Base-by-base conservation (phyloP, 2,329 filamentous ascomycete species). In the Fusarium nisikadoi region DNA sequence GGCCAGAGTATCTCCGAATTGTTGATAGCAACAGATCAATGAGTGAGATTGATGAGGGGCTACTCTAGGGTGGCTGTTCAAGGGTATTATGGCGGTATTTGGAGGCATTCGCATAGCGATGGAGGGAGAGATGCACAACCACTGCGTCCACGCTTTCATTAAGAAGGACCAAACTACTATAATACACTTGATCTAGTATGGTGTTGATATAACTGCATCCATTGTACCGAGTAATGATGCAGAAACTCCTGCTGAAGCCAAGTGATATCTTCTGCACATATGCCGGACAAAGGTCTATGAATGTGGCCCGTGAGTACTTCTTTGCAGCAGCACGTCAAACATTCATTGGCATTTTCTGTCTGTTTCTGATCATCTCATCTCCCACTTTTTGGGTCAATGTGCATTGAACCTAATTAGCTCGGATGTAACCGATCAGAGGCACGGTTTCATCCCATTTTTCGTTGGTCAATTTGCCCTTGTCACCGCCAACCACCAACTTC, bases 371-470 rank as follows among this genome's bases (percentile, higher is more conserved):
- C 62, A 50, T 50, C 53, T 52, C 45, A 53, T 59, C 58, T 65
- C 49, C 52, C 70, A 63, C 62, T 73, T 71, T 71, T 70, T 58
- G 46, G 23, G 35, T 41, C 43, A 56, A 59, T 46, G n/a, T 56
- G 53, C 56, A 71, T 39, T 50, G 43, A 25, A 66, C 50, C 62
- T 25, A 36, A 60, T 59, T 66, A 62, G 72, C 59, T 76, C 74
- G 74, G 74, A 63, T 73, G 64, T 54, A 65, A 60, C 74, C 74
- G 74, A 76, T 76, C 74, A 75, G 60, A 66, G 52, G 61, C 66
- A 71, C 61, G 46, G 36, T 67, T 63, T 63, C 47, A 31, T 46
- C 54, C 41, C 46, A 55, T 25, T 62, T 42, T 57, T 43, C 36
- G 43, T 33, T 35, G 43, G 36, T n/a, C 39, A 57, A 49, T 59